Conservation (phyloP, 257 asterid genomes). For the Gentiana straminea region DNA sequence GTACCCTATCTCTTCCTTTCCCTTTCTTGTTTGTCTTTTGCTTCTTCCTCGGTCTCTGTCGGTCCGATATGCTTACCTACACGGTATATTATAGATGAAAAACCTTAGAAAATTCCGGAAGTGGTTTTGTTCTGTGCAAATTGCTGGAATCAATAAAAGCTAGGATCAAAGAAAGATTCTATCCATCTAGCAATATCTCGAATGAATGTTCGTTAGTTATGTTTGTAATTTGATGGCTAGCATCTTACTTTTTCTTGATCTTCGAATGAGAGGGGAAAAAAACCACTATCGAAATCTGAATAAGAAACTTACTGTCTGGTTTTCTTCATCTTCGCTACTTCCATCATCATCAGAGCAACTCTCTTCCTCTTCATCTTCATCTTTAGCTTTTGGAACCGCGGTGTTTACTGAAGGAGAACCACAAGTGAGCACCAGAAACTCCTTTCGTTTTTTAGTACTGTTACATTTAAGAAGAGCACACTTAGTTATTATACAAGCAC, state of each 20-base stretch:
- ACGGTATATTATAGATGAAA: conserved; percentile 4
- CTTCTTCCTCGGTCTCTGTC: conserved; percentile 73
- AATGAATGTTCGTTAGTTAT: too few relatives aligned
- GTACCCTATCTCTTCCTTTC: conserved; percentile 76
- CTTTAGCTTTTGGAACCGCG: conserved; percentile 48
- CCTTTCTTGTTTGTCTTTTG: conserved; percentile 65
- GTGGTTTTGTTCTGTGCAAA: too few relatives aligned
- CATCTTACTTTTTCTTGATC: too few relatives aligned
- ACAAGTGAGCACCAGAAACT: conserved; percentile 85
- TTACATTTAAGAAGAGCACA: conserved; percentile 8
- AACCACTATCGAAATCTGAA: too few relatives aligned
- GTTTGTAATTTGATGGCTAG: too few relatives aligned
- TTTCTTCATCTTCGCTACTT: conserved; percentile 70
- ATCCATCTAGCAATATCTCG: too few relatives aligned
- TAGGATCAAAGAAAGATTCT: too few relatives aligned
- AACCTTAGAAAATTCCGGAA: background rate
- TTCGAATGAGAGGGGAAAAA: background rate
- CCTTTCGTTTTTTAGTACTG: conserved; percentile 87
- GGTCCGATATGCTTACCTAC: conserved; percentile 65
- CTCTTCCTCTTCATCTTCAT: conserved; percentile 44
- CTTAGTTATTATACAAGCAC: too few relatives aligned
- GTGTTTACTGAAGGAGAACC: conserved; percentile 65
- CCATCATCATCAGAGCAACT: conserved; percentile 61
- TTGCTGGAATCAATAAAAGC: too few relatives aligned
- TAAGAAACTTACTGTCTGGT: conserved; percentile 41